Evolutionary conservation across 164 flowering plant genomes (phyloP), one percentile per base, ranked within the genome.

Genomic region (Tetrastigma voinierianum): DNA sequence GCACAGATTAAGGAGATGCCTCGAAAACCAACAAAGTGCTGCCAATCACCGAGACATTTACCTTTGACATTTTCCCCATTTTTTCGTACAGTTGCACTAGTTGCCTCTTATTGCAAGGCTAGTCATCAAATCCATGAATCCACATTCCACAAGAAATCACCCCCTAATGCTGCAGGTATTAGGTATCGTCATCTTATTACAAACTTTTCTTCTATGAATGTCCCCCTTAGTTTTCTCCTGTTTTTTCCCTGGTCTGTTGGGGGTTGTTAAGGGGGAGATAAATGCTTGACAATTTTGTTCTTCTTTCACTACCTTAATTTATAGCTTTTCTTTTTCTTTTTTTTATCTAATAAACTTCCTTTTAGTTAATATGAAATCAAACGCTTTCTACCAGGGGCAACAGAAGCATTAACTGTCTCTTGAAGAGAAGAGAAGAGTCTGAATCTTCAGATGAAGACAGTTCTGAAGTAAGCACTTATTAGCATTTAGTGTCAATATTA

Each of bases 381-480:
- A 24, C 25, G 9, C 52, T 10, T 46, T 12, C 12, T 48, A 72
- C n/a, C 68, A 86, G 86, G n/a, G n/a, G 64, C 40, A 67, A 78
- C 48, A 71, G 62, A 11, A 20, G 24, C 40, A 19, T 9, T 0
- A 71, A 77, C 48, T 61, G 51, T 17, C 19, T 20, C 3, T 65
- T 48, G 69, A 78, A 46, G 76, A 74, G 32, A 68, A 73, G 63
- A 70, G 66, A 59, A 48, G 45, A 40, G 9, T 56, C 73, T 5
- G 82, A 76, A 53, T 84, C 91, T 71, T 89, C 85, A 62, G 83
- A 73, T 44, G 89, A 80, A 46, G 91, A 82, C 71, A 82, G 75
- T 23, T 74, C 74, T 55, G 84, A 78, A 25, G 96, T 90, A 77
- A 84, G 84, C 43, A 46, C 21, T 20, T 51, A 24, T 1, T 20